A percentile compares a stretch with the other conserved stretches of the same genome.
Evolutionary conservation across 2,329 filamentous ascomycete species (phyloP).

Genomic region (Bimuria novae-zelandiae): DNA sequence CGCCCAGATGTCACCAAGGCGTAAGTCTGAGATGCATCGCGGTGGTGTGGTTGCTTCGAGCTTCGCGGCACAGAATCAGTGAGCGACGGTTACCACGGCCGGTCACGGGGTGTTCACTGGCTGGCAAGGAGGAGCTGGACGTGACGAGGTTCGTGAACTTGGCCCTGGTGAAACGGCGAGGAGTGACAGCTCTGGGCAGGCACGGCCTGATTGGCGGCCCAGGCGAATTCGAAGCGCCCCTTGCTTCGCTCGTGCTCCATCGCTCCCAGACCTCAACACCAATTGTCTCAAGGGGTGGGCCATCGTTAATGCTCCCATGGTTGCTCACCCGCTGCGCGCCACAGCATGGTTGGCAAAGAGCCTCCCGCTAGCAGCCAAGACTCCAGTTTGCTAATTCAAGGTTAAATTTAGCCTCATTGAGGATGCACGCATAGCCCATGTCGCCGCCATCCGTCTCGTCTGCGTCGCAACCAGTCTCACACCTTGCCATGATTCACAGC

Average conservation of each 20-base stretch:
- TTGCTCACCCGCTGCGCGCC: conserved; percentile 15
- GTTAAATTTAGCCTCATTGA: conserved; percentile 22
- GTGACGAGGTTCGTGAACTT: conserved; percentile 7
- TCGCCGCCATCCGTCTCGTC: conserved; percentile 36
- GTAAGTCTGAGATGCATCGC: background rate
- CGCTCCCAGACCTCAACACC: conserved; percentile 38
- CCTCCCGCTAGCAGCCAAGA: conserved; percentile 19
- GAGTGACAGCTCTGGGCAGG: background rate
- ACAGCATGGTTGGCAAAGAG: conserved; percentile 32
- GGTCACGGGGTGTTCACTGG: conserved; percentile 5
- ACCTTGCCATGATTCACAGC: conserved; percentile 30
- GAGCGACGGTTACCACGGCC: background rate
- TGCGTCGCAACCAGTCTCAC: conserved; percentile 41
- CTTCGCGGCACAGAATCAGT: background rate
- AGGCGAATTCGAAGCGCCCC: conserved; percentile 21
- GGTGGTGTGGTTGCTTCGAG: background rate
- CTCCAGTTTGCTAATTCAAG: conserved; percentile 24
- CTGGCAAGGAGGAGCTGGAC: background rate
- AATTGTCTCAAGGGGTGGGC: conserved; percentile 45
- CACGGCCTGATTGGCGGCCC: conserved; percentile 13
- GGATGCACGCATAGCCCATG: conserved; percentile 33
- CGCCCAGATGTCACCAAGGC: background rate
- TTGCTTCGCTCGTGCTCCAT: conserved; percentile 29
- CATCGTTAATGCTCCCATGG: conserved; percentile 31
- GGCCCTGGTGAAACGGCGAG: background rate